These are phyloP conservation scores for Aspergillus diversus DNA, from an alignment of 495 filamentous ascomycete genomes.

Conservation along the genomic window DNA sequence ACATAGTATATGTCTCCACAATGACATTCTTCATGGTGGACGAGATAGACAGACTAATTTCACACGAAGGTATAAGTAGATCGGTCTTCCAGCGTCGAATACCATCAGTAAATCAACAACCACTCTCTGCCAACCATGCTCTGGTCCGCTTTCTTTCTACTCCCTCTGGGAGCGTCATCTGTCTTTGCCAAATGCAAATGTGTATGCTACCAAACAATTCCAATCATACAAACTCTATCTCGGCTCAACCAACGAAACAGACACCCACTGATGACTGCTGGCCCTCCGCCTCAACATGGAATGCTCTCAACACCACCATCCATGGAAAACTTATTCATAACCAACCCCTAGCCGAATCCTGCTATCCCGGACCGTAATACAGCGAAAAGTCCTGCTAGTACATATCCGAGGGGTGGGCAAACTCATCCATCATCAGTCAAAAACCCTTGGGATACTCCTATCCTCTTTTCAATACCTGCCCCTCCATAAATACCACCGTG, in stretches of 20 bases:
- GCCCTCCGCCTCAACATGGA: conserved; percentile 44
- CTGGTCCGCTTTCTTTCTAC: too few species aligned
- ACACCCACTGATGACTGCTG: conserved; percentile 45
- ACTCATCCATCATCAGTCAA: conserved; percentile 30
- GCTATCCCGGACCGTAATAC: conserved; percentile 47
- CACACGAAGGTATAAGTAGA: too few species aligned
- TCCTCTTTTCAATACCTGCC: conserved; percentile 34
- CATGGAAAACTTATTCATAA: conserved; percentile 56
- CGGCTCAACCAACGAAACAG: conserved; percentile 7
- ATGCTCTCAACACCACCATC: conserved; percentile 45
- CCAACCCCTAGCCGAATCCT: conserved; percentile 57
- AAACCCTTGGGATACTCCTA: conserved; percentile 38
- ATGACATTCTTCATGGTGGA: too few species aligned
- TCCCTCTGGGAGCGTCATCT: too few species aligned
- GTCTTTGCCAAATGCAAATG: too few species aligned
- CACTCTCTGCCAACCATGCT: too few species aligned
- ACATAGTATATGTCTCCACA: too few species aligned
- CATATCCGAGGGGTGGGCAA: conserved; percentile 31
- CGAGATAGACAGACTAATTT: too few species aligned
- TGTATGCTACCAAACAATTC: too few species aligned
- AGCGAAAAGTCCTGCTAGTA: conserved; percentile 31
- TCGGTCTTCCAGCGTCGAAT: too few species aligned
- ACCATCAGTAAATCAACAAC: too few species aligned
- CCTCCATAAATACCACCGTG: conserved; percentile 33
- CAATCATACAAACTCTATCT: too few species aligned